These are phyloP conservation scores for Quercus mongolica DNA, from an alignment of 306 rosid species.

Conservation along the genomic window DNA sequence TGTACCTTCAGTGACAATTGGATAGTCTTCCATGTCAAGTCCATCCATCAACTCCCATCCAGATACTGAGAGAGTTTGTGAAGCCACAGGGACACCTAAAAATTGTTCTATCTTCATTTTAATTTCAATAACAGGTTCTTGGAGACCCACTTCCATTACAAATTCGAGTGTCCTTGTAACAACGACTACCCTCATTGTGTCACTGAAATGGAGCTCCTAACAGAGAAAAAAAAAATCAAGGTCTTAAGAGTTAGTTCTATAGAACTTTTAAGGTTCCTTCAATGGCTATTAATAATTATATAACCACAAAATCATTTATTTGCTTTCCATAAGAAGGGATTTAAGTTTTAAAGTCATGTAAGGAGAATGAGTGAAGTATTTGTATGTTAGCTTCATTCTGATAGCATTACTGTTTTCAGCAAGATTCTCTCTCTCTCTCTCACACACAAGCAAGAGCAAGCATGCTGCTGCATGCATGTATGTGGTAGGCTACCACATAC, in stretches of 20 bases:
- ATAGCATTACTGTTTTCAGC: neutral
- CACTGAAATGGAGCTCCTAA: slow-evolving; percentile 6
- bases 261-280: neutral
- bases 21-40: slow-evolving; percentile 89
- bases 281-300: too few species aligned
- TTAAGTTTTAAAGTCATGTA: neutral
- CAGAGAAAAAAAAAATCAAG: slow-evolving; percentile 1
- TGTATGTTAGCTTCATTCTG: neutral
- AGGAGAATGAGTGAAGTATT: neutral
- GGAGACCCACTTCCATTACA: slow-evolving; percentile 46
- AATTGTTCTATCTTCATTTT: slow-evolving; percentile 72
- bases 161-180: slow-evolving; percentile 40
- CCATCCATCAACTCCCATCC: slow-evolving; percentile 87
- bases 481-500: neutral
- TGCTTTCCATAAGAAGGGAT: neutral
- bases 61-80: slow-evolving; percentile 57
- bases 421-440: neutral
- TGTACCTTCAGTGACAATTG: slow-evolving; percentile 70
- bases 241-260: slow-evolving; percentile 7
- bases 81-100: slow-evolving; percentile 50
- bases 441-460: neutral
- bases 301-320: too few species aligned
- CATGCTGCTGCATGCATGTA: neutral
- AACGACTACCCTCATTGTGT: slow-evolving; percentile 43
- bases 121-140: slow-evolving; percentile 63